Conservation (phyloP, 1,284 basidiomycete species). For the Spongispora temasekensis region DNA sequence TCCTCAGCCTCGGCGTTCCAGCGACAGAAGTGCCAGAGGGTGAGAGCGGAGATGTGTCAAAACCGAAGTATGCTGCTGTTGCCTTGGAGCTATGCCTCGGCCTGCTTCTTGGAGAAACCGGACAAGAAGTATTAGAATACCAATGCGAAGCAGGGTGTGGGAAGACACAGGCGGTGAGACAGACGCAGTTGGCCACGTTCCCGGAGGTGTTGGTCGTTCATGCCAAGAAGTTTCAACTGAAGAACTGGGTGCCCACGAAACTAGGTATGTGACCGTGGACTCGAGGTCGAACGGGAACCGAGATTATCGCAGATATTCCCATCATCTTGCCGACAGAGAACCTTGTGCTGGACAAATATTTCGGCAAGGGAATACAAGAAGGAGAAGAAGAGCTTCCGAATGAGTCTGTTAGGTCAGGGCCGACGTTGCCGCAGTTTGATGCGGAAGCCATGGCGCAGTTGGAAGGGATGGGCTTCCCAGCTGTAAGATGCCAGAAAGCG, state of each 20-base stretch:
- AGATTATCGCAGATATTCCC: slow-evolving; percentile 72
- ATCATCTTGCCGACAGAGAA: slow-evolving; percentile 71
- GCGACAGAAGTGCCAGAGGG: slow-evolving; percentile 31
- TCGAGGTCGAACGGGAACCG: background rate
- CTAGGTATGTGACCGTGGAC: slow-evolving; percentile 57
- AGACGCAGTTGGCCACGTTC: slow-evolving; percentile 80
- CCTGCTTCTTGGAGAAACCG: slow-evolving; percentile 52
- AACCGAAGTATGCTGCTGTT: slow-evolving; percentile 70
- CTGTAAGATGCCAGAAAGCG: slow-evolving; percentile 83
- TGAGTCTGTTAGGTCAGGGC: slow-evolving; percentile 29
- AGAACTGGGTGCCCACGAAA: slow-evolving; percentile 97
- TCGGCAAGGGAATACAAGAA: slow-evolving; percentile 74
- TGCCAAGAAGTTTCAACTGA: slow-evolving; percentile 92
- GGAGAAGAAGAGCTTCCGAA: slow-evolving; percentile 78
- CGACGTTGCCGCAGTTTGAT: slow-evolving; percentile 65
- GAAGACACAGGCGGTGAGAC: slow-evolving; percentile 57
- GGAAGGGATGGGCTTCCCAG: slow-evolving; percentile 87
- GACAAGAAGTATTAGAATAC: slow-evolving; percentile 73
- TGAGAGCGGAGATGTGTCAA: slow-evolving; percentile 44
- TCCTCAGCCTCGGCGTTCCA: slow-evolving; percentile 80
- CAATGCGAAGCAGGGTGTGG: slow-evolving; percentile 47
- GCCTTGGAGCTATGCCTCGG: slow-evolving; percentile 71
- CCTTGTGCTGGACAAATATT: slow-evolving; percentile 68
- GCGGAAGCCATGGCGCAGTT: slow-evolving; percentile 72
- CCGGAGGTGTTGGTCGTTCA: slow-evolving; percentile 90